Evolutionary conservation across 345 rosid genomes (phyloP), one percentile per base, ranked within the genome.

Genomic region (Ceriops zippeliana): DNA sequence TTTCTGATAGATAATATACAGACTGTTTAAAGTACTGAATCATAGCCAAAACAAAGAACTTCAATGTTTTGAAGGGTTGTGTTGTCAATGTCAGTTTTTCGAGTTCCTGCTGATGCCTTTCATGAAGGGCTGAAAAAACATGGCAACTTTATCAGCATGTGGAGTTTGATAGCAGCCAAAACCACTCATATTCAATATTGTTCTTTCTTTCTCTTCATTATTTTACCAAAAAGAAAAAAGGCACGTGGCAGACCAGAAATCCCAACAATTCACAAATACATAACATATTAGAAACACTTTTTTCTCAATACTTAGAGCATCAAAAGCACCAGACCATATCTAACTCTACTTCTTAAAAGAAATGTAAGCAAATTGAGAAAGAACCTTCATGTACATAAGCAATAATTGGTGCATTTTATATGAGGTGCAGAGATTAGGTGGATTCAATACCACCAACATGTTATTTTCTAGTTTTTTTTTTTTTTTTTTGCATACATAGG

Each of bases 41-140:
- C 66, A 86, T 62, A 66, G 89, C 93, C 67, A 84, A 76, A 78
- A 80, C 54, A 59, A 96, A 96, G 64, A 84, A 75, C 86, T 84
- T 92, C 66, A 89, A 74, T 3, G 98, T 96, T 75, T 76, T 89
- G 47, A 90, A 68, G 28, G 99, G 99, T 71, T 96, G 97, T 1
- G 84, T 68, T 1, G 82, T 80, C 66, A 96, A 54, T 15, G 98
- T 86, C 72, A 96, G 70, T 68, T 84, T 87, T 69, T 92, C 96
- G 34, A 95, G 71, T 63, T 91, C 98, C 52, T 76, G 80, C 67
- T 73, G 89, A 72, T 95, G 93, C 86, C 76, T 87, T 69, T 81
- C 81, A 46, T 64, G 84, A 68, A 82, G 64, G 70, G 71, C 99
- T 95, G 83, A 73, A 83, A 76, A 56, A 64, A 51, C 20, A 21